Evolutionary conservation across 1,284 basidiomycete species (phyloP).

Genomic region (Moesziomyces globuligerus): DNA sequence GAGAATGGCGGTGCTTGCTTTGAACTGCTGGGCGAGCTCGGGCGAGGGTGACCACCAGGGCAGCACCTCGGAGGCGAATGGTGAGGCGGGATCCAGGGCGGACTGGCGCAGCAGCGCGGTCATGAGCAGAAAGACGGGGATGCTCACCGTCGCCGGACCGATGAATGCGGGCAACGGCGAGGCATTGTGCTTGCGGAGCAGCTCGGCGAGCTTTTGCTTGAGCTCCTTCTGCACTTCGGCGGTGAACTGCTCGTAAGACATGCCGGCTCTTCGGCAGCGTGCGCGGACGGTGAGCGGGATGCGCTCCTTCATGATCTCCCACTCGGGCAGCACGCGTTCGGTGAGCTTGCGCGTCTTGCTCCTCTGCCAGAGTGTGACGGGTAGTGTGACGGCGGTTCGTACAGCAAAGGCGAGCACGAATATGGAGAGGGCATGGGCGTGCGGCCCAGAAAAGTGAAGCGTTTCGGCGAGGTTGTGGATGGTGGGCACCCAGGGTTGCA

Average conservation of each 20-base stretch:
- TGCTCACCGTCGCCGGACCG: conserved; percentile 52
- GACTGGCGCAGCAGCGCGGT: conserved; percentile 56
- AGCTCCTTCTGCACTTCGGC: conserved; percentile 65
- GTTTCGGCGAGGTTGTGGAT: conserved; percentile 46
- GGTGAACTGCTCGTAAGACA: conserved; percentile 72
- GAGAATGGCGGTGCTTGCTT: conserved; percentile 48
- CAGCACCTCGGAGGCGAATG: conserved; percentile 49
- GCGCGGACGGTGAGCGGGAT: conserved; percentile 70
- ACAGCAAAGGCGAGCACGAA: conserved; percentile 77
- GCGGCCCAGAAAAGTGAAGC: conserved; percentile 41
- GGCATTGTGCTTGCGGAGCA: conserved; percentile 53
- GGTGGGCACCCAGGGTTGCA: conserved; percentile 42
- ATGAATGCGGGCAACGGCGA: conserved; percentile 54
- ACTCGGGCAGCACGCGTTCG: conserved; percentile 76
- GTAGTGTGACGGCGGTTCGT: conserved; percentile 76
- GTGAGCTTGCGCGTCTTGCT: conserved; percentile 75
- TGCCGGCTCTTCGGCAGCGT: conserved; percentile 71
- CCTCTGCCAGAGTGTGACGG: conserved; percentile 82
- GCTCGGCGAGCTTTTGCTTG: conserved; percentile 42
- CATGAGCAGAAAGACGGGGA: conserved; percentile 60
- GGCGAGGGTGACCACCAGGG: conserved; percentile 63
- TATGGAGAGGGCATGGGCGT: conserved; percentile 74
- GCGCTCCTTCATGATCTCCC: conserved; percentile 72
- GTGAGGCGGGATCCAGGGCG: conserved; percentile 39
- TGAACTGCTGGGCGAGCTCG: conserved; percentile 51